Percentiles rank a stretch among this genome's conserved stretches.
These are phyloP conservation scores for Scedosporium minutisporum DNA, from an alignment of 2,329 filamentous ascomycete genomes.

Conservation along the genomic window DNA sequence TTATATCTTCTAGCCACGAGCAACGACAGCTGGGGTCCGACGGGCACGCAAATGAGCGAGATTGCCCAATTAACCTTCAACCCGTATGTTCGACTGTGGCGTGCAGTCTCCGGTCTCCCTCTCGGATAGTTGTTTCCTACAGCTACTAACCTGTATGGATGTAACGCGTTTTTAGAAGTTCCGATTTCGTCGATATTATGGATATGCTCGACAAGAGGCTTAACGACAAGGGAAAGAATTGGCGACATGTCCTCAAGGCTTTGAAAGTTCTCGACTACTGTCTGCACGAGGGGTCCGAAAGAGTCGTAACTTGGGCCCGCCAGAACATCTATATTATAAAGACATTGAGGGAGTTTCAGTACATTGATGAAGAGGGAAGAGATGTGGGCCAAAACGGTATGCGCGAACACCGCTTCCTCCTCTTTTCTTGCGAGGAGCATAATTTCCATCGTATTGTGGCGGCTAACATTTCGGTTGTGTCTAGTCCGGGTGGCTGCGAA, in stretches of 20 bases:
- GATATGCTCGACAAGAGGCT: conserved; percentile 98
- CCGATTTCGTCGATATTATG: conserved; percentile 99
- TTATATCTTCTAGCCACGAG: conserved; percentile 63
- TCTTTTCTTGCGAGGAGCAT: not conserved
- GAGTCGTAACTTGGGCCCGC: conserved; percentile 94
- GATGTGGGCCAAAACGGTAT: conserved; percentile 95
- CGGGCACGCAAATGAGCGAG: conserved; percentile 96
- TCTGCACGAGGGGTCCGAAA: conserved; percentile 89
- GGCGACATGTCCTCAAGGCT: conserved; percentile 95
- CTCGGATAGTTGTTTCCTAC: not conserved
- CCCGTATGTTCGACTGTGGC: conserved; percentile 53
- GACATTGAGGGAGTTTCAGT: conserved; percentile 92
- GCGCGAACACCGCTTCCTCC: conserved; percentile 17
- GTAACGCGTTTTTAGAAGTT: conserved; percentile 49
- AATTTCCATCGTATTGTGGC: not conserved
- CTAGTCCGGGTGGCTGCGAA: conserved; percentile 91
- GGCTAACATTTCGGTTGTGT: not conserved
- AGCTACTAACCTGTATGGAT: not conserved
- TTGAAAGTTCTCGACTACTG: conserved; percentile 97
- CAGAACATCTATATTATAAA: conserved; percentile 99
- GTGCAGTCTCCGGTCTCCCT: not conserved
- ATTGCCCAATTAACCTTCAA: conserved; percentile 97
- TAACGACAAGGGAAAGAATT: conserved; percentile 99
- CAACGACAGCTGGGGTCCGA: conserved; percentile 97
- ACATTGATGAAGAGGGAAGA: conserved; percentile 87